Base-by-base conservation (phyloP, 2,329 filamentous ascomycete species). In the Pezicula rhizophila region DNA sequence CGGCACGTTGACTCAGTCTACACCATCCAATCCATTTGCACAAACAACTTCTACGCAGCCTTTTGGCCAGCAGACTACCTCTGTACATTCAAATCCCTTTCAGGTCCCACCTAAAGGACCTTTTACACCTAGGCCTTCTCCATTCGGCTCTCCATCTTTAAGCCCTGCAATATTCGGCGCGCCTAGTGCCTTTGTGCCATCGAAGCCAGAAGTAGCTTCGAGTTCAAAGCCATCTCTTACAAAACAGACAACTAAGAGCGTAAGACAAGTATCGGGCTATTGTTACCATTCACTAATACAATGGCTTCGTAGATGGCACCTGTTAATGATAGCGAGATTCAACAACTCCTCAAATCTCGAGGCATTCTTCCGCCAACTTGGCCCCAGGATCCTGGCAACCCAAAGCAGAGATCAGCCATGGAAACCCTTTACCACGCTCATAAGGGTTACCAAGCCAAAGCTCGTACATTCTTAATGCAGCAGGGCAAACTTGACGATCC, bases 401-500 rank as follows among this genome's bases (percentile, higher is more conserved):
- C 74, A 8, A 64, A 66, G 18, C 75, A 74, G 56, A 75, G 76
- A 53, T 66, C 64, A 8, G 70, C 70, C 11, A 74, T 84, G 62
- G 74, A 80, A 47, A 69, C 66, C 45, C 77, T 82, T 50, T 72
- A 79, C 40, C 75, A 79, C 43, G 66, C 71, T 15, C 79, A 78
- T 60, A 80, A 79, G 53, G 67, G 66, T 10, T 84, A 84, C 55
- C 73, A 81, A 48, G 71, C 71, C 47, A 75, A 72, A 52, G 80
- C 77, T 7, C 77, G 82, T 44, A 69, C 70, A 12, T 78, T 76
- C 4, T 66, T 85, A 38, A 79, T 82, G 48, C 76, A 73, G 52
- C 79, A 75, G 12, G 77, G 76, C 10, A 67, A 84, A 7, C 79
- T 85, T 48, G 82, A 85, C 62, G 79, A 85, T 54, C 82, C 82